Conservation (phyloP, 225 moss, liverwort and hornwort genomes). For the Anthoceros angustus region DNA sequence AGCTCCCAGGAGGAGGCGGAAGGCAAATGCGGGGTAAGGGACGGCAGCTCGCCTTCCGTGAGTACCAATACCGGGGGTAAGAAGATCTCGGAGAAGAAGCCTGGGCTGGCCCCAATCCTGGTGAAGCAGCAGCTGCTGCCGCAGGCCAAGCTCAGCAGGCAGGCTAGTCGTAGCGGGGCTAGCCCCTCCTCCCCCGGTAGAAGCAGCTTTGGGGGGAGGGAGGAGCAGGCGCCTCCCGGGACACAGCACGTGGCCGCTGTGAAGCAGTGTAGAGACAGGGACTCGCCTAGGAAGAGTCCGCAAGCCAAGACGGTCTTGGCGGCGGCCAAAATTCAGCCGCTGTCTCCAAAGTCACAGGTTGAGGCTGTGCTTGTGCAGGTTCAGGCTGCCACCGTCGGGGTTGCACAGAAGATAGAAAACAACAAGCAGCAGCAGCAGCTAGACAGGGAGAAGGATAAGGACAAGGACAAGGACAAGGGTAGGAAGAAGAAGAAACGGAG, state of each 20-base stretch:
- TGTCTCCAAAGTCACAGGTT: background rate
- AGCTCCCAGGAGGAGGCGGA: background rate
- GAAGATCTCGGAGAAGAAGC: background rate
- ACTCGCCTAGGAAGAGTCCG: conserved; percentile 1
- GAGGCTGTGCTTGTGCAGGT: background rate
- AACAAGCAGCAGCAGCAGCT: no score
- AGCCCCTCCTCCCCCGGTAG: background rate
- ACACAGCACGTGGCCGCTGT: background rate
- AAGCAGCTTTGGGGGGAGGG: background rate
- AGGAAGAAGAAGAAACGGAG: background rate
- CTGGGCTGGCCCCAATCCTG: background rate
- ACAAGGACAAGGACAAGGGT: conserved; percentile 2
- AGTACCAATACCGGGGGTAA: no score
- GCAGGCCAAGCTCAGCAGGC: conserved; percentile 1
- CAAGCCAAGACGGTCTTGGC: background rate
- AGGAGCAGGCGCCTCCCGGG: no score
- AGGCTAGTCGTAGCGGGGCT: background rate
- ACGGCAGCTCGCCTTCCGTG: no score
- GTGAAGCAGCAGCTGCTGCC: background rate
- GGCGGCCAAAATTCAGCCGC: background rate
- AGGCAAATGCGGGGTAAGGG: no score
- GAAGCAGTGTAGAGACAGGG: background rate
- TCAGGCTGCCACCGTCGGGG: no score
- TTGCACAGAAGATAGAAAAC: background rate
- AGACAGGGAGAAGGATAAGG: background rate